Percentiles rank a stretch among this genome's conserved stretches.
These are phyloP conservation scores for Phytophthora foliorum DNA, from an alignment of 352 stramenopile genomes.

Conservation along the genomic window DNA sequence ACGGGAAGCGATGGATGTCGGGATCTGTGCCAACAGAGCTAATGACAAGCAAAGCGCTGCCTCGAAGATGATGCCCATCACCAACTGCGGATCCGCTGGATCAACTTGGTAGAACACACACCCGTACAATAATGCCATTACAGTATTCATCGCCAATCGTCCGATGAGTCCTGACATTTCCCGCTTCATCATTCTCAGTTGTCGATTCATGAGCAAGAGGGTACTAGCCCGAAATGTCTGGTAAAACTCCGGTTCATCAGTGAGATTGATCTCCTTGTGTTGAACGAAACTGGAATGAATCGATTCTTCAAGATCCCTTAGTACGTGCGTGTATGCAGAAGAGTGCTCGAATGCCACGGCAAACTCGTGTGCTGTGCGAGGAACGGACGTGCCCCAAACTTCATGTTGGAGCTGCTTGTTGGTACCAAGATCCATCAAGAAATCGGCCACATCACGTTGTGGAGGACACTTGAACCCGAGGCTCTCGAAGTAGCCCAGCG, in stretches of 20 bases:
- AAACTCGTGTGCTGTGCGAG: constrained; percentile 20
- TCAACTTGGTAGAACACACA: constrained; percentile 37
- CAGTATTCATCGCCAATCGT: constrained; percentile 24
- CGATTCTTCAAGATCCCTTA: constrained; percentile 7
- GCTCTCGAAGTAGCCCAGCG: constrained; percentile 16
- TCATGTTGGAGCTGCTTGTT: constrained; percentile 52
- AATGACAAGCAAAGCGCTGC: constrained; percentile 24
- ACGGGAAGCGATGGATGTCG: constrained; percentile 20
- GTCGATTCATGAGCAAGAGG: constrained; percentile 17
- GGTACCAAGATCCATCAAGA: constrained; percentile 58
- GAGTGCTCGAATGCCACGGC: constrained; percentile 16
- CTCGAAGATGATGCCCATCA: constrained; percentile 31
- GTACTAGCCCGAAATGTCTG: constrained; percentile 30
- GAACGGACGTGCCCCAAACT: not conserved
- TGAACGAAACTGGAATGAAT: not conserved
- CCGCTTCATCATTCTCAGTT: constrained; percentile 19
- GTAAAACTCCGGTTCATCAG: constrained; percentile 21
- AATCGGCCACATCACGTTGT: constrained; percentile 55
- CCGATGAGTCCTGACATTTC: constrained; percentile 22
- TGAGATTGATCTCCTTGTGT: not conserved
- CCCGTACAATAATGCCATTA: constrained; percentile 26
- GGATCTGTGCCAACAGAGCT: constrained; percentile 17
- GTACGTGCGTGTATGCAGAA: not conserved
- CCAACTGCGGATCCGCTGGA: constrained; percentile 15
- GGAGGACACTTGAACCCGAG: constrained; percentile 34